Evolutionary conservation across 2,329 filamentous ascomycete species (phyloP).

Genomic region (Huntiella decipiens): DNA sequence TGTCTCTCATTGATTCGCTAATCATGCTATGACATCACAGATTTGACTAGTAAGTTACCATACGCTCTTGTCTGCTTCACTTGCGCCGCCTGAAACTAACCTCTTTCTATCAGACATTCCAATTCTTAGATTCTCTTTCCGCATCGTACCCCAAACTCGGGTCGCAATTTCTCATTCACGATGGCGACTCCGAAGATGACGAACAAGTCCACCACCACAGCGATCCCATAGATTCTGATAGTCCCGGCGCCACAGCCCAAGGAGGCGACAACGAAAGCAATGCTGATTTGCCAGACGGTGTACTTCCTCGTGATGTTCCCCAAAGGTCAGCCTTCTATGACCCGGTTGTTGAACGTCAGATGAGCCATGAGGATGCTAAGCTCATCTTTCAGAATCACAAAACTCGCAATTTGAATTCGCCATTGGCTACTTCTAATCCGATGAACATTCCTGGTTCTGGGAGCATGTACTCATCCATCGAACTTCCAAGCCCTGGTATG

Average conservation of each 20-base stretch:
- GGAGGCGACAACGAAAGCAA: slow-evolving; percentile 12
- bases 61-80: neutral
- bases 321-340: slow-evolving; percentile 78
- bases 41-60: slow-evolving; percentile 1
- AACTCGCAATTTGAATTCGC: slow-evolving; percentile 7
- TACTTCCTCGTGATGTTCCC: slow-evolving; percentile 41
- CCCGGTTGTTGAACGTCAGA: slow-evolving; percentile 78
- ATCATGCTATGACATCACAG: neutral
- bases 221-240: slow-evolving; percentile 7
- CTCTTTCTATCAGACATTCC: neutral
- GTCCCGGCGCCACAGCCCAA: slow-evolving; percentile 2
- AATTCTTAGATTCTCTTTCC: slow-evolving; percentile 5
- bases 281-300: slow-evolving; percentile 27
- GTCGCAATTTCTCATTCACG: slow-evolving; percentile 12
- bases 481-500: slow-evolving; percentile 5
- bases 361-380: slow-evolving; percentile 88
- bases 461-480: slow-evolving; percentile 1
- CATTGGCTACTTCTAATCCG: neutral
- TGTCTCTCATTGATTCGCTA: no score
- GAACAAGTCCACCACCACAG: slow-evolving; percentile 5
- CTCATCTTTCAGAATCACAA: slow-evolving; percentile 59
- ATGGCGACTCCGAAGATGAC: slow-evolving; percentile 13
- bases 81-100: neutral
- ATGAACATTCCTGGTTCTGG: neutral
- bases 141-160: slow-evolving; percentile 11